A percentile compares a stretch with the other conserved stretches of the same genome.
Conservation (phyloP, 2,329 filamentous ascomycete species). For the Hymenoscyphus fructigenus region DNA sequence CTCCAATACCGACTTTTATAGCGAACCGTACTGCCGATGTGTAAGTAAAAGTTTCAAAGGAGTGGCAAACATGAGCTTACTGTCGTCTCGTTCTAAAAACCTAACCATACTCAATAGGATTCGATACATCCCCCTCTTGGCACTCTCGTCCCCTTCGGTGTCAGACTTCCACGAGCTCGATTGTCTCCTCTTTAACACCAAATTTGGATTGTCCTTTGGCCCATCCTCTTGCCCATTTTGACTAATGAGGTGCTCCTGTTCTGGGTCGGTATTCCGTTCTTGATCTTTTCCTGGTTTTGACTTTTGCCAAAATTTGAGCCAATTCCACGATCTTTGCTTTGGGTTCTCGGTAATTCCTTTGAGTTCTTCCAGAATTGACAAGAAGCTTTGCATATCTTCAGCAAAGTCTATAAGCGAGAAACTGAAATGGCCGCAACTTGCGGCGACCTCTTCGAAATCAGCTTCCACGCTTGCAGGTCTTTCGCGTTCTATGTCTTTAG, state of each 20-base stretch:
- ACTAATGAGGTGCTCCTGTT: conserved; percentile 33
- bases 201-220: conserved; percentile 30
- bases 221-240: conserved; percentile 24
- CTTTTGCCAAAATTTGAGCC: conserved; percentile 76
- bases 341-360: conserved; percentile 67
- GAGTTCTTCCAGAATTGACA: conserved; percentile 82
- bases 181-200: conserved; percentile 24
- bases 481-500: conserved; percentile 68
- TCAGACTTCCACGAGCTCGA: conserved; percentile 15
- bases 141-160: conserved; percentile 10
- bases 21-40: conserved; percentile 63
- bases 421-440: conserved; percentile 96
- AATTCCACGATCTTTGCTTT: conserved; percentile 71
- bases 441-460: conserved; percentile 94
- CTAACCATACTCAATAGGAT: conserved; percentile 54
- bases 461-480: conserved; percentile 76
- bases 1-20: conserved; percentile 89
- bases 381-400: conserved; percentile 79
- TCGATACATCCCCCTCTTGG: conserved; percentile 32
- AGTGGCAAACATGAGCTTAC: conserved; percentile 41
- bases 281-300: conserved; percentile 9
- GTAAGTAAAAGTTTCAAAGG: conserved; percentile 26
- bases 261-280: conserved; percentile 23
- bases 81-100: conserved; percentile 62
- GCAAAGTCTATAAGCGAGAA: conserved; percentile 90